These are phyloP conservation scores for Hyaloscypha bicolor DNA, from an alignment of 495 filamentous ascomycete species.

Conservation along the genomic window DNA sequence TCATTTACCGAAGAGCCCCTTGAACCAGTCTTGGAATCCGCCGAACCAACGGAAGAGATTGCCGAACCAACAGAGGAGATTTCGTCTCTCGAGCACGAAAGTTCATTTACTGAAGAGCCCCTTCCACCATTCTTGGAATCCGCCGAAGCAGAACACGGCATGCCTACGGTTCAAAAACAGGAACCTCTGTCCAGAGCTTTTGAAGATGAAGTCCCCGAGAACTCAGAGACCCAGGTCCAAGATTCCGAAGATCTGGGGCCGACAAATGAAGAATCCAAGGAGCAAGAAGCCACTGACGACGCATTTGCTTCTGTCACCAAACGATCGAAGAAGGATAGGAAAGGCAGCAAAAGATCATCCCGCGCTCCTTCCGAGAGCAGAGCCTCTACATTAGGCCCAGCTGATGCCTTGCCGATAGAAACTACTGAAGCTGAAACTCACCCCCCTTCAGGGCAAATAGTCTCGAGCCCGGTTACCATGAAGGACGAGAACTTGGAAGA, in stretches of 20 bases:
- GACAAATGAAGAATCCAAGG: constrained; percentile 7
- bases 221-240: background rate
- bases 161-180: background rate
- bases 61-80: background rate
- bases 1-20: background rate
- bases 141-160: constrained; percentile 5
- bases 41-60: background rate
- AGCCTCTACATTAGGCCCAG: constrained; percentile 27
- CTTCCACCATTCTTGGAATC: background rate
- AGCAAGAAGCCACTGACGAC: constrained; percentile 19
- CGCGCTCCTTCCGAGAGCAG: constrained; percentile 25
- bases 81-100: background rate
- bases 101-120: background rate
- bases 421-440: constrained; percentile 7
- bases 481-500: background rate
- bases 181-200: constrained; percentile 35
- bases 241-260: background rate
- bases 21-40: background rate
- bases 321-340: constrained; percentile 35
- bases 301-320: constrained; percentile 27
- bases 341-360: constrained; percentile 20
- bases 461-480: constrained; percentile 14
- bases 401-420: background rate
- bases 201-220: constrained; percentile 1
- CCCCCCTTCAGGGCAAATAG: constrained; percentile 19